phyloP scores from a whole-genome alignment of 1,284 basidiomycete genomes.

The Ceratobasidium sp. region DNA sequence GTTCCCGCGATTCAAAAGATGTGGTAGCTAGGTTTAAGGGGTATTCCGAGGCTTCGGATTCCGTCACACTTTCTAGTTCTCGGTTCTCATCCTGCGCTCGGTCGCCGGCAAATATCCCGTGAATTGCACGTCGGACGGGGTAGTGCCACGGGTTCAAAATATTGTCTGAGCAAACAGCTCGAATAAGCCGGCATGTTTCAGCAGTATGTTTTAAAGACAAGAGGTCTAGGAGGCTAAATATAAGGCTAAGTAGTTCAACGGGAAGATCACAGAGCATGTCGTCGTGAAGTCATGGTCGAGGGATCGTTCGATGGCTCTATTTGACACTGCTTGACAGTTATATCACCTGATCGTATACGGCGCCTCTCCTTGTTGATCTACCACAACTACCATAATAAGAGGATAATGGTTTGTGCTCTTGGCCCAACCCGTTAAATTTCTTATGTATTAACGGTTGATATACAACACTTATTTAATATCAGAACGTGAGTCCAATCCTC shows the following conservation, averaged over 20 bases:
- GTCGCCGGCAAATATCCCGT: not conserved
- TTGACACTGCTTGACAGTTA: not conserved
- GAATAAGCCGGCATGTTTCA: conserved; percentile 43
- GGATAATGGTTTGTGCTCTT: too few species aligned
- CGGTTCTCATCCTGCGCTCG: not conserved
- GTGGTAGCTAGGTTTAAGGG: conserved; percentile 1
- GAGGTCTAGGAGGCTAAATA: conserved; percentile 41
- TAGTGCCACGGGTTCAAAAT: conserved; percentile 50
- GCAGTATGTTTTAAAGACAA: conserved; percentile 38
- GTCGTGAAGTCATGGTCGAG: conserved; percentile 21
- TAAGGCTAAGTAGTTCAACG: conserved; percentile 25
- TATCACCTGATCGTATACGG: too few species aligned
- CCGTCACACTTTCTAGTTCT: not conserved
- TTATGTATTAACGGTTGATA: too few species aligned
- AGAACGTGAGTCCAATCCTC: too few species aligned
- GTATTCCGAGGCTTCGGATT: not conserved
- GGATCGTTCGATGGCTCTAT: conserved; percentile 12
- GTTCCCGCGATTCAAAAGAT: conserved; percentile 4
- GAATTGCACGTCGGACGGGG: conserved; percentile 46
- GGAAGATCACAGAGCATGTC: conserved; percentile 34
- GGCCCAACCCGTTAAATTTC: too few species aligned
- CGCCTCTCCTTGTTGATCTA: not conserved
- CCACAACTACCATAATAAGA: not conserved
- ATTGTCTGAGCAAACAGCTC: conserved; percentile 46
- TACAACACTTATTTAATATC: too few species aligned